Base-by-base conservation (phyloP, 2,329 filamentous ascomycete genomes). In the Pseudogymnoascus sp. region DNA sequence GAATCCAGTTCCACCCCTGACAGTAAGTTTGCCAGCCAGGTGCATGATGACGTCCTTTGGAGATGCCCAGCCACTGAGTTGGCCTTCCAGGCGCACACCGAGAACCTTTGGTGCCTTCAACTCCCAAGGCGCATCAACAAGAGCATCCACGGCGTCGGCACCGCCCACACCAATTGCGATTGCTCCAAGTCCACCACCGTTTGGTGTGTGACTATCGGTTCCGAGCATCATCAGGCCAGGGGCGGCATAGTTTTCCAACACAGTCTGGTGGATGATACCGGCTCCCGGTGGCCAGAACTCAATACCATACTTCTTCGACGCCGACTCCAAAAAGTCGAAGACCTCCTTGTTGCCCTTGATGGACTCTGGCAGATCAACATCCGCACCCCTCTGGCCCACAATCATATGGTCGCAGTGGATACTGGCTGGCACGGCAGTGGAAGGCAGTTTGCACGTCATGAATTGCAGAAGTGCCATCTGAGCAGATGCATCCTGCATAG, bases 381-480 rank as follows among this genome's bases (percentile, higher is more conserved):
- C 88, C 37, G 93, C 95, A 64, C 95, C 95, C 74, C 88, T 89
- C 77, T 96, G 88, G 63, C 93, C 95, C 31, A 97, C 93, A 78
- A 99, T 97, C 87, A 99, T 88, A 77, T 99, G 95, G 79, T 99
- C 95, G 78, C 95, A 99, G 80, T 99, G 95, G 70, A 97, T 97
- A 75, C 93, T 97, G 59, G 95, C 93, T 9, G 95, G 95, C 60
- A 99, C 93, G 8, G 93, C 93, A 1, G 95, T 96, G 65, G 86
- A 86, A 28, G 89, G 89, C 62, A 99, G 83, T 63, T 91, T 90
- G 77, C 95, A 99, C 28, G 90, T 91, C 93, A 99, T 99, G 82
- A 99, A 99, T 78, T 99, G 95, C 70, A 99, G 80, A 68, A 99
- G 80, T 1, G 95, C 95, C 95, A 99, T 99, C 79, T 99, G 95